Conservation (phyloP, 768 basidiomycete genomes). For the Gloeopeniophorella convolvens region DNA sequence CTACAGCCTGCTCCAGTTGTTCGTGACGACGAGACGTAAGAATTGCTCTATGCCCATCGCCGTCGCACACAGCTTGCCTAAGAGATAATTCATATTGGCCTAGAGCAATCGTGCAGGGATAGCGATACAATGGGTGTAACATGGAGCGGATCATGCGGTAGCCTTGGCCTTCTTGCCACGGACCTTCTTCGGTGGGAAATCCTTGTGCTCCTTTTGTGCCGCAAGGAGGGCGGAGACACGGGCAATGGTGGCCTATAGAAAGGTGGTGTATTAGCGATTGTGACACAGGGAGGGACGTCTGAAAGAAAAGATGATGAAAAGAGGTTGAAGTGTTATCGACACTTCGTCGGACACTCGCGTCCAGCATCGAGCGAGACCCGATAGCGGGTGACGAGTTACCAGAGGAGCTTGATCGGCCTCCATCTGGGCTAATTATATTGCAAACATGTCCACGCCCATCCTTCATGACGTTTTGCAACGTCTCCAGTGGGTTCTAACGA, state of each 20-base stretch:
- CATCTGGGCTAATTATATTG: slow-evolving; percentile 51
- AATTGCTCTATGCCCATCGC: too few relatives aligned
- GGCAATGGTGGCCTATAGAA: slow-evolving; percentile 59
- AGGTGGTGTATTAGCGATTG: neutral
- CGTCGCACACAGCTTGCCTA: too few relatives aligned
- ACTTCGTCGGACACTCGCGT: slow-evolving; percentile 67
- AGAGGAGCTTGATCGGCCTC: slow-evolving; percentile 54
- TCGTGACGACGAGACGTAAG: too few relatives aligned
- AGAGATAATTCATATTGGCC: neutral
- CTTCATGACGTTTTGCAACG: slow-evolving; percentile 58
- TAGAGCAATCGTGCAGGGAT: neutral
- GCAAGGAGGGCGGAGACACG: slow-evolving; percentile 68
- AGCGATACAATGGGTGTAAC: neutral
- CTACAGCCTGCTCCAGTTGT: too few relatives aligned
- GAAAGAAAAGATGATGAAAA: slow-evolving; percentile 18
- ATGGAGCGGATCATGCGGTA: neutral
- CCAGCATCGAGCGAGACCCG: slow-evolving; percentile 55
- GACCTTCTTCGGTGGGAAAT: slow-evolving; percentile 57
- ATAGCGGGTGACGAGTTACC: slow-evolving; percentile 68
- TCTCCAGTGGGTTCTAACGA: slow-evolving; percentile 91
- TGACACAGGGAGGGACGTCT: neutral
- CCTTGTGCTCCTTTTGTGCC: slow-evolving; percentile 66
- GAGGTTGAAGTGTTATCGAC: slow-evolving; percentile 48
- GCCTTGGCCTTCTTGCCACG: slow-evolving; percentile 58
- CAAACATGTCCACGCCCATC: slow-evolving; percentile 93